Conservation (phyloP, 129 eudicot species). For the Glebionis coronaria region DNA sequence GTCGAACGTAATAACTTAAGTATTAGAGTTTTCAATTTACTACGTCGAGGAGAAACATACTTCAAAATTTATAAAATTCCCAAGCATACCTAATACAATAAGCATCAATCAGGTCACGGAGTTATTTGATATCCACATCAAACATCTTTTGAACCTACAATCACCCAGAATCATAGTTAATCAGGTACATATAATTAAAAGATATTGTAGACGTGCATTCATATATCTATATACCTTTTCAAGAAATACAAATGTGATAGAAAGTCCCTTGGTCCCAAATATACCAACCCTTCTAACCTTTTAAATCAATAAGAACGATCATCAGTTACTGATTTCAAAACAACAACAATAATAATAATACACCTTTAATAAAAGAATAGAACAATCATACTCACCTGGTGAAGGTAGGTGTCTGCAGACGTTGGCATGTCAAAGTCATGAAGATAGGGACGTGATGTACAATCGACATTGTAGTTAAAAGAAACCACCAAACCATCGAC, state of each 20-base stretch:
- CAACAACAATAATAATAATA: neutral
- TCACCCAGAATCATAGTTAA: neutral
- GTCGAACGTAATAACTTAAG: too few relatives aligned
- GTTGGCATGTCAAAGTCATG: constrained; percentile 23
- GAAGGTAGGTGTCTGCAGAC: constrained; percentile 28
- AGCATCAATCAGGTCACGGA: constrained; percentile 79
- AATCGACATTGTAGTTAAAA: too few relatives aligned
- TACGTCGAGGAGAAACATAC: too few relatives aligned
- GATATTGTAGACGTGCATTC: neutral
- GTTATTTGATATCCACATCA: constrained; percentile 55
- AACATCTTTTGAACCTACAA: constrained; percentile 35
- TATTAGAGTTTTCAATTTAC: too few relatives aligned
- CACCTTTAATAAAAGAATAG: neutral
- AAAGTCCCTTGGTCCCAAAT: constrained; percentile 29
- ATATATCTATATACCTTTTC: constrained; percentile 22
- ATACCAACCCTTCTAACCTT: constrained; percentile 26
- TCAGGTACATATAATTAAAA: too few relatives aligned
- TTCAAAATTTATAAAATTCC: too few relatives aligned
- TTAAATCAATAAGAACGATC: neutral
- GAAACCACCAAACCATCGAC: too few relatives aligned
- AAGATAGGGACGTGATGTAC: too few relatives aligned
- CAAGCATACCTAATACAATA: too few relatives aligned
- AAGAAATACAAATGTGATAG: constrained; percentile 29
- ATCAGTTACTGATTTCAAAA: neutral
- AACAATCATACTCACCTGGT: constrained; percentile 1